Evolutionary conservation across 345 rosid species (phyloP).

Genomic region (Trapa bicornis): DNA sequence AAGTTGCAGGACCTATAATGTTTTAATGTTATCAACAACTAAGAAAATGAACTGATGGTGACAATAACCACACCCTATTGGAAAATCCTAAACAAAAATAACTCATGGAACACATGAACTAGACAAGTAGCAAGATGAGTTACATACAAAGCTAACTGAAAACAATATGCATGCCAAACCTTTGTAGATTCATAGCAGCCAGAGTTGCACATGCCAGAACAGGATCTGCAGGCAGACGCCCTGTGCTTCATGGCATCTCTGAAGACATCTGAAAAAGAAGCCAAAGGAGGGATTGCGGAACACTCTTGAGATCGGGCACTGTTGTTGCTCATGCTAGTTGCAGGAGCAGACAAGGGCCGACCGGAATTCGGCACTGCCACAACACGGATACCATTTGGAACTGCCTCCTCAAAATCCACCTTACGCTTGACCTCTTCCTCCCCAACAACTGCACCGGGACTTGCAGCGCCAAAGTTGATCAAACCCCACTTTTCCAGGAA

Average conservation of each 20-base stretch:
- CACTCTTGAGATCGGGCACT: not conserved
- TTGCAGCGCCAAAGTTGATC: conserved; percentile 43
- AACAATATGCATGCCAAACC: conserved; percentile 20
- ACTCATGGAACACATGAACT: not conserved
- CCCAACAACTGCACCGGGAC: conserved; percentile 1
- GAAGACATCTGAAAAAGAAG: conserved; percentile 71
- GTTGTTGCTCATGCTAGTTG: conserved; percentile 3
- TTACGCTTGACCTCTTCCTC: conserved; percentile 19
- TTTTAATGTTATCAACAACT: not conserved
- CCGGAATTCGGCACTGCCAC: conserved; percentile 57
- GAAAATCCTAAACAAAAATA: not conserved
- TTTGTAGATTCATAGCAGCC: conserved; percentile 38
- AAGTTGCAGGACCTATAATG: not conserved
- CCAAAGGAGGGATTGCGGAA: conserved; percentile 29
- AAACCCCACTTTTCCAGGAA: conserved; percentile 67
- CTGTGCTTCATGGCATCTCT: conserved; percentile 24
- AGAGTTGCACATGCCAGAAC: conserved; percentile 40
- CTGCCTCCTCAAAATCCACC: conserved; percentile 51
- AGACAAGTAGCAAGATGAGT: not conserved
- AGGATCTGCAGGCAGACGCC: conserved; percentile 33
- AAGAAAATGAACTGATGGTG: not conserved
- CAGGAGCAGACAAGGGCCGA: conserved; percentile 40
- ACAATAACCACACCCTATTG: not conserved
- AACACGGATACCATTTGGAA: conserved; percentile 62
- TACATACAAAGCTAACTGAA: not conserved